These are phyloP conservation scores for Neurospora tetraspora DNA, from an alignment of 495 filamentous ascomycete species.

Conservation along the genomic window DNA sequence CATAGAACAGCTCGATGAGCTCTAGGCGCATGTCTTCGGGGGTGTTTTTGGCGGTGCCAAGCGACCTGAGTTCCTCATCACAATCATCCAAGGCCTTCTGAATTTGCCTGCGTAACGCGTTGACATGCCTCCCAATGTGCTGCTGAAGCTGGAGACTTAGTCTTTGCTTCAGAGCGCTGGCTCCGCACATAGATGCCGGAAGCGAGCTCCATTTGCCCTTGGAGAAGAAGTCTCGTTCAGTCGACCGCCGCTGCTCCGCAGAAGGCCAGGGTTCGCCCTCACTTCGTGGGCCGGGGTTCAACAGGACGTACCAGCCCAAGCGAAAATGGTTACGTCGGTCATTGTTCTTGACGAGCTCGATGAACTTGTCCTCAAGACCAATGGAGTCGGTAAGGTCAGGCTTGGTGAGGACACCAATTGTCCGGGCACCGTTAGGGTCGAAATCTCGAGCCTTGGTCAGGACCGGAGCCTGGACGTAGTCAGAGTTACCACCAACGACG, in stretches of 20 bases:
- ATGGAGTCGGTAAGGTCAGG: conserved; percentile 37
- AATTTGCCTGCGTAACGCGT: conserved; percentile 24
- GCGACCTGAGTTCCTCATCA: conserved; percentile 25
- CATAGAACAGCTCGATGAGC: conserved; percentile 28
- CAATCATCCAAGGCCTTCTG: conserved; percentile 28
- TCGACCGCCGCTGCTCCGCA: conserved; percentile 16
- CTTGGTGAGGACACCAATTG: conserved; percentile 44
- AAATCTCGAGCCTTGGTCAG: conserved; percentile 34
- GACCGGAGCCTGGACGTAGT: conserved; percentile 40
- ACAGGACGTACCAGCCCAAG: conserved; percentile 56
- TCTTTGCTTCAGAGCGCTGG: conserved; percentile 24
- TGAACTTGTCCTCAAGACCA: conserved; percentile 38
- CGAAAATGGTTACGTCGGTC: conserved; percentile 41
- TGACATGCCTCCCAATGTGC: conserved; percentile 29
- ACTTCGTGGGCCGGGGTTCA: conserved; percentile 41
- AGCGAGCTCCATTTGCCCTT: conserved; percentile 33
- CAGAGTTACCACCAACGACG: conserved; percentile 42
- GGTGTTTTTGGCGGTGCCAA: conserved; percentile 27
- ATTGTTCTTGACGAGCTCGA: conserved; percentile 47
- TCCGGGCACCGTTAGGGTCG: conserved; percentile 35
- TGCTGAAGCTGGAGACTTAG: conserved; percentile 29
- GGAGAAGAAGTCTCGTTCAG: conserved; percentile 26
- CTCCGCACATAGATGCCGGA: conserved; percentile 21
- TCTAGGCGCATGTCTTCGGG: conserved; percentile 30
- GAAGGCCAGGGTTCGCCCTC: conserved; percentile 21